These are phyloP conservation scores for Volvox africanus DNA, from an alignment of 139 green algal species.

Conservation along the genomic window DNA sequence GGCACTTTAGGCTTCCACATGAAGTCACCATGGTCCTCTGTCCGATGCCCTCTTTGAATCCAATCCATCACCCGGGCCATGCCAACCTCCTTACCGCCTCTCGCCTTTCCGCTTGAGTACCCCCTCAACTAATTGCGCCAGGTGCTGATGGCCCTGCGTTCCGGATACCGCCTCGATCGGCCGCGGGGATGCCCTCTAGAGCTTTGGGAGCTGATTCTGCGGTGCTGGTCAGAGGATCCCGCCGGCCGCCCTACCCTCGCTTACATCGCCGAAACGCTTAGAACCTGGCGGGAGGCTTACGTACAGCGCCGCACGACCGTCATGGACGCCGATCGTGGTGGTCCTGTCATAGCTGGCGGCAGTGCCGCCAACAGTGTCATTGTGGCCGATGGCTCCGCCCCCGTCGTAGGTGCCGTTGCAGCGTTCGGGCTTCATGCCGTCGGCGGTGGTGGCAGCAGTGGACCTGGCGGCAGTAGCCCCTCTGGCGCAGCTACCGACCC, in stretches of 20 bases:
- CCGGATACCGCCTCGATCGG: conserved; percentile 37
- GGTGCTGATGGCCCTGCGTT: conserved; percentile 4
- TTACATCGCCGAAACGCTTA: conserved; percentile 27
- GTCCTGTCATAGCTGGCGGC: neutral
- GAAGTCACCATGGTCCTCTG: neutral
- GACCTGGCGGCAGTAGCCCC: neutral
- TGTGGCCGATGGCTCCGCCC: neutral
- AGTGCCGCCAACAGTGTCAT: neutral
- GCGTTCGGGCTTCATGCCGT: neutral
- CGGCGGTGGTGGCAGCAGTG: neutral
- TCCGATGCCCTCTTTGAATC: neutral
- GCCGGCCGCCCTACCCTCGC: conserved; percentile 52
- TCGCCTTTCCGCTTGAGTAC: neutral
- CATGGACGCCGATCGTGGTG: neutral
- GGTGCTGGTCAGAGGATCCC: conserved; percentile 58
- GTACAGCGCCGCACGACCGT: neutral
- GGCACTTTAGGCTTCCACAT: neutral
- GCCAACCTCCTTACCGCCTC: neutral
- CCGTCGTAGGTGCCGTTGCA: neutral
- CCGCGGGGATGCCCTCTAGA: conserved; percentile 59
- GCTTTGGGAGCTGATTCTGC: conserved; percentile 63
- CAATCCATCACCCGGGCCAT: neutral
- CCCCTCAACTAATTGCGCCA: neutral
- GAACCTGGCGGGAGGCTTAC: conserved; percentile 26
- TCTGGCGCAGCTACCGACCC: neutral